Conservation (phyloP, 2,329 filamentous ascomycete species). For the Aspergillus uvarum region DNA sequence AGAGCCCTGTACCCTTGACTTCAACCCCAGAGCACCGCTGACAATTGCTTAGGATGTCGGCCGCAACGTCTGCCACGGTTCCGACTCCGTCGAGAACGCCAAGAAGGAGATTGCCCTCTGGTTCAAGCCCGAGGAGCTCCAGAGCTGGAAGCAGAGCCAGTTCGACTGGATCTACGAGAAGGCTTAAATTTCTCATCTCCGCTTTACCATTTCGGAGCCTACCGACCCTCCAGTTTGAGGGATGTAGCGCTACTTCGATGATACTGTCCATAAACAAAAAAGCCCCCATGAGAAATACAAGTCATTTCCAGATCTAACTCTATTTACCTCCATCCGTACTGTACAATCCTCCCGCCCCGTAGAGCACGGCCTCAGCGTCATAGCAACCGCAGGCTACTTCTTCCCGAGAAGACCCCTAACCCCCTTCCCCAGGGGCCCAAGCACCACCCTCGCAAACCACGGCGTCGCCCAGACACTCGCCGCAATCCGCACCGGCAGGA, state of each 20-base stretch:
- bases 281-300: conserved; percentile 15
- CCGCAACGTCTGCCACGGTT: conserved; percentile 99
- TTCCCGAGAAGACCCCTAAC: conserved; percentile 42
- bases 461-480: conserved; percentile 86
- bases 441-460: conserved; percentile 75
- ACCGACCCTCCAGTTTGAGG: conserved; percentile 8
- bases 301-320: conserved; percentile 9
- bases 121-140: conserved; percentile 87
- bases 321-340: not conserved
- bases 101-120: conserved; percentile 99
- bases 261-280: conserved; percentile 8
- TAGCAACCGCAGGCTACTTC: conserved; percentile 15
- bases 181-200: conserved; percentile 44
- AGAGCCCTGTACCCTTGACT: conserved; percentile 20
- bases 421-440: conserved; percentile 49
- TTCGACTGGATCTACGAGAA: conserved; percentile 99
- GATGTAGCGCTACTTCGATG: conserved; percentile 12
- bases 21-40: conserved; percentile 4
- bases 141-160: conserved; percentile 79
- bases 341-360: not conserved
- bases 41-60: conserved; percentile 64
- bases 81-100: conserved; percentile 96
- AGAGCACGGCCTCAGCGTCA: not conserved
- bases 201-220: conserved; percentile 17
- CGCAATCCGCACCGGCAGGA: conserved; percentile 74